phyloP scores from a whole-genome alignment of 2,329 filamentous ascomycete genomes.

The Dothidotthia symphoricarpi region DNA sequence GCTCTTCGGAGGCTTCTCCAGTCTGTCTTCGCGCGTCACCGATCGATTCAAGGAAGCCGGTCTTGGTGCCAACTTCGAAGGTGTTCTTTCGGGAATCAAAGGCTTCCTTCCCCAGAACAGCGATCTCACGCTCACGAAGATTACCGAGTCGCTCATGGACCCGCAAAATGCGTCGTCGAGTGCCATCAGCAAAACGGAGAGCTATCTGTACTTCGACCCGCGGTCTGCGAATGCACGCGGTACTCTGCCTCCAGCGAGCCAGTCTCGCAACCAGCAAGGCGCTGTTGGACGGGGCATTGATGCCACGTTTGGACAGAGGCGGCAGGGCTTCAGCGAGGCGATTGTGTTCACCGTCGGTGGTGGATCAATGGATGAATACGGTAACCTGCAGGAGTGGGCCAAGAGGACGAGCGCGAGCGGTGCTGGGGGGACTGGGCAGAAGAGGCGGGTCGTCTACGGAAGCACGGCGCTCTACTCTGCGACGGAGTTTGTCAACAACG shows the following conservation, averaged over 20 bases:
- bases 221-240: constrained; percentile 89
- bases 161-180: constrained; percentile 84
- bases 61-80: constrained; percentile 83
- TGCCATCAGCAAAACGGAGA: constrained; percentile 93
- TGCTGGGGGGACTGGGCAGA: constrained; percentile 55
- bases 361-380: constrained; percentile 98
- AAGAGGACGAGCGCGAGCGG: constrained; percentile 65
- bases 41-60: constrained; percentile 93
- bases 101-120: constrained; percentile 96
- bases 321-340: constrained; percentile 85
- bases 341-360: constrained; percentile 92
- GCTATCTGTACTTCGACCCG: constrained; percentile 96
- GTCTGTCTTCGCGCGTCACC: constrained; percentile 85
- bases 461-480: constrained; percentile 74
- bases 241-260: constrained; percentile 79
- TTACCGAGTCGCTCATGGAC: constrained; percentile 98
- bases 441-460: constrained; percentile 86
- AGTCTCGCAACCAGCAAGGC: constrained; percentile 44
- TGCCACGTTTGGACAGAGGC: constrained; percentile 84
- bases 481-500: constrained; percentile 59
- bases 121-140: constrained; percentile 94
- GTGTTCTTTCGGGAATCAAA: constrained; percentile 91
- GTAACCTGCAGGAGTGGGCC: constrained; percentile 95
- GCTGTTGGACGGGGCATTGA: constrained; percentile 60
- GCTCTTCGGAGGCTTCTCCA: constrained; percentile 89